Evolutionary conservation across 1,284 basidiomycete genomes (phyloP).

Genomic region (Tilletia walkeri): DNA sequence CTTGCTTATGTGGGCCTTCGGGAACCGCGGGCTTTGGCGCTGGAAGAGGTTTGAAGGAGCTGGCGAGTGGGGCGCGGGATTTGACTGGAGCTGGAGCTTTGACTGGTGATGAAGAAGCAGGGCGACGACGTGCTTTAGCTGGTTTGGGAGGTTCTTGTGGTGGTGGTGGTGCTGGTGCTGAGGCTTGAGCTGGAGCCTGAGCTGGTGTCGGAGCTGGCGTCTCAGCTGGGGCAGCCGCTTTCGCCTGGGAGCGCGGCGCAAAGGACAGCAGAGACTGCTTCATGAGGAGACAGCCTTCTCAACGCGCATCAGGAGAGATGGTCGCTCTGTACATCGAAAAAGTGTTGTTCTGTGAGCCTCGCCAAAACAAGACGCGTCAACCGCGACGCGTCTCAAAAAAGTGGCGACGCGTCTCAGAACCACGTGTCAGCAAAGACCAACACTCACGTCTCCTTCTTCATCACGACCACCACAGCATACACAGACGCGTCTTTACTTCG

Average conservation of each 20-base stretch:
- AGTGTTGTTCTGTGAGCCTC: slow-evolving; percentile 1
- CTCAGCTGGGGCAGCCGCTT: neutral
- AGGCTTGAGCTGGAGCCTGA: too few relatives aligned
- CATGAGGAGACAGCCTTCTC: neutral
- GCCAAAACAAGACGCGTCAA: neutral
- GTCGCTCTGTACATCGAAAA: neutral
- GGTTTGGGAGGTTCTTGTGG: neutral
- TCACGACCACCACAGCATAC: too few relatives aligned
- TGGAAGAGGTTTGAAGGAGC: neutral
- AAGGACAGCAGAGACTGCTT: slow-evolving; percentile 3
- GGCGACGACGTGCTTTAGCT: too few relatives aligned
- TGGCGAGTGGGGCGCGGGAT: too few relatives aligned
- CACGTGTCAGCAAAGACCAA: neutral
- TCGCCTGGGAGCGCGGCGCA: neutral
- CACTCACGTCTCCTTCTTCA: neutral
- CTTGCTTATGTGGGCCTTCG: neutral
- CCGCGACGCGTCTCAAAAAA: neutral
- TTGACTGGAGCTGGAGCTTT: too few relatives aligned
- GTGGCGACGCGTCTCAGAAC: too few relatives aligned
- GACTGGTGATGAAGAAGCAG: too few relatives aligned
- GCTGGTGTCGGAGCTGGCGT: too few relatives aligned
- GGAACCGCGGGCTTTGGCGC: too few relatives aligned
- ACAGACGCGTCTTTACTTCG: too few relatives aligned
- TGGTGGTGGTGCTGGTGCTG: neutral
- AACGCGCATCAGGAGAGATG: neutral